Percentiles rank a stretch among this genome's conserved stretches.
These are phyloP conservation scores for Orbilia javanica DNA, from an alignment of 2,329 filamentous ascomycete genomes.

Conservation along the genomic window DNA sequence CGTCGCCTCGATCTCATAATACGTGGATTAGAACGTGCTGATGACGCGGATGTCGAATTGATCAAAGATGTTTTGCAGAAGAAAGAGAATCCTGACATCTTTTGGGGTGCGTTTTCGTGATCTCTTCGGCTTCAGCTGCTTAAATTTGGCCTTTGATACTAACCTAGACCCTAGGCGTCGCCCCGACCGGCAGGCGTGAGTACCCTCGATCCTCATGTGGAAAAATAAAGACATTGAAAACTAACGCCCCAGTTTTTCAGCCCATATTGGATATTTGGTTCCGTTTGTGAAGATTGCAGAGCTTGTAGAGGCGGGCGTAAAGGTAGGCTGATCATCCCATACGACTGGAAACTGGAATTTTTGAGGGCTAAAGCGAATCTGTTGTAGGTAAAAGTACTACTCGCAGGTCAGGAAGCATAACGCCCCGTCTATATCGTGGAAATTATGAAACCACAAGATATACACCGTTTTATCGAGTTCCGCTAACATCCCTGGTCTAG, in stretches of 20 bases:
- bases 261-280: constrained; percentile 43
- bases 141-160: too few relatives aligned
- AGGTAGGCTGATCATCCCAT: constrained; percentile 17
- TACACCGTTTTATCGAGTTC: neutral
- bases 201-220: too few relatives aligned
- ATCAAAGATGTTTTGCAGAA: constrained; percentile 9
- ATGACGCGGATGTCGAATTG: neutral
- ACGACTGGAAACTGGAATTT: neutral
- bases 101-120: constrained; percentile 18
- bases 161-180: too few relatives aligned
- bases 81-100: constrained; percentile 18
- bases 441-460: neutral
- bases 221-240: too few relatives aligned
- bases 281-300: constrained; percentile 42
- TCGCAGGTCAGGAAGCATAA: constrained; percentile 12
- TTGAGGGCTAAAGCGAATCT: neutral
- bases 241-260: constrained; percentile 9
- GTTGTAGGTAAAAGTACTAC: constrained; percentile 29
- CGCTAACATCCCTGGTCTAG: neutral
- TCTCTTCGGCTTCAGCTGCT: too few relatives aligned
- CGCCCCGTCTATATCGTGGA: too few relatives aligned
- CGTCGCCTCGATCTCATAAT: constrained; percentile 19
- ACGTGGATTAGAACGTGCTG: constrained; percentile 7
- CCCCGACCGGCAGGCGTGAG: too few relatives aligned
- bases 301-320: constrained; percentile 17